Base-by-base conservation (phyloP, 495 filamentous ascomycete genomes). In the Cercophora scortea region DNA sequence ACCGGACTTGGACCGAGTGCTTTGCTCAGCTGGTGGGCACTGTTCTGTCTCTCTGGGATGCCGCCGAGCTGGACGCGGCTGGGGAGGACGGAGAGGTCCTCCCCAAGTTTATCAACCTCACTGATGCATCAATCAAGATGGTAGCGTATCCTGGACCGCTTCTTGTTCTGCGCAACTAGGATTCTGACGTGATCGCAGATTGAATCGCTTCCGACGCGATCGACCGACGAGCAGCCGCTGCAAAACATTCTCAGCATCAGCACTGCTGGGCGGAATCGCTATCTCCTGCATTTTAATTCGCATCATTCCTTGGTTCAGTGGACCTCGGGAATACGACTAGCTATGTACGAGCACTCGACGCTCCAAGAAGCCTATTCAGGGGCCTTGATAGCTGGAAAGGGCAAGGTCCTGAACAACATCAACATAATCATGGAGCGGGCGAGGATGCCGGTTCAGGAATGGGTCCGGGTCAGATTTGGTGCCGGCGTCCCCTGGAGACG, bases 81-180 rank as follows among this genome's bases (percentile, higher is more conserved):
- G 89, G 83, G 15, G 81, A 85, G 42, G 82, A 92, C 53, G 82
- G 83, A 35, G 89, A 96, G 59, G 88, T 96, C 36, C 74, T 94
- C 16, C 90, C 93, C 17, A 96, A 89, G 45, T 99, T 95, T 67
- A 86, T 99, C 62, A 99, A 99, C 67, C 74, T 99, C 55, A 90
- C 93, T 3, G 93, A 99, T 79, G 91, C 91, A 11, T 95, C 92
- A 1, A 87, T 99, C 61, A 95, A 92, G 63, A 95, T 96, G 92
- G 93, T 96, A 75, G 12, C 34, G 16, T 50, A 9, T 11, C 9
- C 13, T 36, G 15, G 5, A 5, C 45, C 11, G 42, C 19, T 33
- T 32, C 13, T 12, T 8, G 18, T 4, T 3, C 18, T 38, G 38
- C 7, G 6, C 16, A n/a, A 16, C 11, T 9, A 13, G 18, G 41